Conservation (phyloP, 2,329 filamentous ascomycete species). For the Onygenales sp. region DNA sequence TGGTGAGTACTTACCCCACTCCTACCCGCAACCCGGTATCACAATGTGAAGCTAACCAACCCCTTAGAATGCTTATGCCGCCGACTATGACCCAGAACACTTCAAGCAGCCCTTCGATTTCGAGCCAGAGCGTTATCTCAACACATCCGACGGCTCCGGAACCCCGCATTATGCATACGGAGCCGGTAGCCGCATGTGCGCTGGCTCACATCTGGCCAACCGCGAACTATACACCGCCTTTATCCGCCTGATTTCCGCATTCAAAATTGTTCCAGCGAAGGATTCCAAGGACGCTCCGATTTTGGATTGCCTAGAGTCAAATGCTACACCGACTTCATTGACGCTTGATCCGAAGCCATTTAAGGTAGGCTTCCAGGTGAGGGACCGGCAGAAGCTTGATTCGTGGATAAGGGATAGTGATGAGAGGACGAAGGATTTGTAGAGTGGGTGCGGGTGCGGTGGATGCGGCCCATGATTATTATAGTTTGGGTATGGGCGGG, state of each 20-base stretch:
- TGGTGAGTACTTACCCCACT: conserved; percentile 38
- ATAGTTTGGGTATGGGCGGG: too few relatives aligned
- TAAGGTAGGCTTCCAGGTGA: conserved; percentile 46
- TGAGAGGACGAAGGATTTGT: conserved; percentile 41
- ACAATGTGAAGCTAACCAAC: neutral
- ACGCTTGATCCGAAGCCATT: conserved; percentile 56
- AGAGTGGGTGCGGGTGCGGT: neutral
- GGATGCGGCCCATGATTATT: too few relatives aligned
- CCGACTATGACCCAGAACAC: conserved; percentile 60
- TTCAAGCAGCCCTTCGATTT: conserved; percentile 57
- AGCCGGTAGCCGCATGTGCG: conserved; percentile 55
- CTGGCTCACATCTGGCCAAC: conserved; percentile 54
- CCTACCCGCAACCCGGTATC: neutral
- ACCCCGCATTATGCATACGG: conserved; percentile 56
- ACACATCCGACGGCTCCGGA: conserved; percentile 41
- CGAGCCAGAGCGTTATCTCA: conserved; percentile 61
- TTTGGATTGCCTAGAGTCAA: conserved; percentile 50
- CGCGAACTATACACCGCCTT: conserved; percentile 54
- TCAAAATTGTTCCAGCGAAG: conserved; percentile 43
- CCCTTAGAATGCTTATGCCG: conserved; percentile 58
- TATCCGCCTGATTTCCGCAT: conserved; percentile 50
- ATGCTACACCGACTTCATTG: conserved; percentile 46
- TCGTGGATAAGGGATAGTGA: conserved; percentile 47
- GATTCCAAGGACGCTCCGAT: conserved; percentile 42
- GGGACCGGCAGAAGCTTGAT: conserved; percentile 38